Evolutionary conservation across 805 yeast species (phyloP).

Genomic region (Metschnikowia kofuensis): DNA sequence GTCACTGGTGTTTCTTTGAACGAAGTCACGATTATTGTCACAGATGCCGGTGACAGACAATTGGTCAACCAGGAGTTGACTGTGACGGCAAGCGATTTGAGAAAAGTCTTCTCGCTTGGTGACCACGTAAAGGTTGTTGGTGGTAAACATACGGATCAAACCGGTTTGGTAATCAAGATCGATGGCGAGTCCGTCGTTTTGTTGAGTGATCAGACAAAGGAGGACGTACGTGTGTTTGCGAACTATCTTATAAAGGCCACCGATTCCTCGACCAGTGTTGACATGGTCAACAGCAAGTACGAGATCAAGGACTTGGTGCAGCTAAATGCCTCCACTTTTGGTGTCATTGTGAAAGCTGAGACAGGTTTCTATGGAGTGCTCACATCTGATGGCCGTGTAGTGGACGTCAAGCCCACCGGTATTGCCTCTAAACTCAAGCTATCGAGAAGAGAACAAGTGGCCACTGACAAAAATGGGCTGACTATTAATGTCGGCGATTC

Average conservation of each 20-base stretch:
- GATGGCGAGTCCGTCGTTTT: conserved; percentile 84
- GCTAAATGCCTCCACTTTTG: conserved; percentile 80
- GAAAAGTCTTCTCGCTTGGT: conserved; percentile 86
- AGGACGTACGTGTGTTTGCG: conserved; percentile 90
- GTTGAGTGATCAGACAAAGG: conserved; percentile 82
- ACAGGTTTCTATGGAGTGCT: conserved; percentile 79
- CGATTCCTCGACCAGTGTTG: conserved; percentile 60
- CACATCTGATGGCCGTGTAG: conserved; percentile 74
- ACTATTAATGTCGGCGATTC: conserved; percentile 89
- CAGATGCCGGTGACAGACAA: conserved; percentile 55
- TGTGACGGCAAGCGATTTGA: conserved; percentile 74
- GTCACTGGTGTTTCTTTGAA: conserved; percentile 63
- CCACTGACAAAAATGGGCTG: conserved; percentile 82
- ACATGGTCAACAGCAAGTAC: conserved; percentile 72
- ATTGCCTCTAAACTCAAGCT: conserved; percentile 73
- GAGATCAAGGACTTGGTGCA: conserved; percentile 89
- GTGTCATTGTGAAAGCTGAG: conserved; percentile 87
- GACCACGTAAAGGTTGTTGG: conserved; percentile 91
- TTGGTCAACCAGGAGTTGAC: conserved; percentile 62
- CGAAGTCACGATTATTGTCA: conserved; percentile 50
- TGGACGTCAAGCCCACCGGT: conserved; percentile 73
- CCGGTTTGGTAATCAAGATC: conserved; percentile 87
- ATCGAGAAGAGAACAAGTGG: conserved; percentile 66
- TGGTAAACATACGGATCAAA: conserved; percentile 90
- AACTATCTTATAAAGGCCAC: conserved; percentile 87